These are phyloP conservation scores for Ustilaginoidea virens DNA, from an alignment of 2,329 filamentous ascomycete species.

Conservation along the genomic window DNA sequence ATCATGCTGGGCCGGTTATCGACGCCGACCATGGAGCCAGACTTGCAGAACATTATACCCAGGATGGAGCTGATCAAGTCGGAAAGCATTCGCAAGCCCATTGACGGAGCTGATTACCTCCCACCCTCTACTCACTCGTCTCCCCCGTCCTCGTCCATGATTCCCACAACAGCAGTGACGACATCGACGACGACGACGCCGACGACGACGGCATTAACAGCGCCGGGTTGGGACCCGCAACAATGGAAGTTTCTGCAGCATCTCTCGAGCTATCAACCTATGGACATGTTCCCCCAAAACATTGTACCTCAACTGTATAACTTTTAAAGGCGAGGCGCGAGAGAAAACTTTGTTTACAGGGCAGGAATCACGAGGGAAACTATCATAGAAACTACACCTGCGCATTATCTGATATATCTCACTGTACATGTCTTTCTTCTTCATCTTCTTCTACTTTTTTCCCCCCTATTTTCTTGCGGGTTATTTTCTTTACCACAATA, in stretches of 20 bases:
- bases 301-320: slow-evolving; percentile 1
- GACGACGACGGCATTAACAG: neutral
- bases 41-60: slow-evolving; percentile 1
- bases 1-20: slow-evolving; percentile 2
- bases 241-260: slow-evolving; percentile 3
- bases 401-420: no score
- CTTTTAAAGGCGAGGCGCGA: no score
- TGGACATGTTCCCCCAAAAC: slow-evolving; percentile 1
- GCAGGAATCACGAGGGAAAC: no score
- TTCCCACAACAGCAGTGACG: no score
- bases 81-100: slow-evolving; percentile 3
- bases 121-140: neutral
- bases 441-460: no score
- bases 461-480: no score
- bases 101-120: slow-evolving; percentile 2
- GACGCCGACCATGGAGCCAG: slow-evolving; percentile 1
- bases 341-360: no score
- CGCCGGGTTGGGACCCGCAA: slow-evolving; percentile 2
- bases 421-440: no score
- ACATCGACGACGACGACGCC: no score
- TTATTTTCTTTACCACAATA: no score
- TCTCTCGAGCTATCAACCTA: slow-evolving; percentile 1
- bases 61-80: slow-evolving; percentile 2
- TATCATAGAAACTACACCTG: no score
- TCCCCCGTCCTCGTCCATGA: no score